A percentile compares a stretch with the other conserved stretches of the same genome.
These are phyloP conservation scores for Candida piceae DNA, from an alignment of 805 yeast species.

Conservation along the genomic window DNA sequence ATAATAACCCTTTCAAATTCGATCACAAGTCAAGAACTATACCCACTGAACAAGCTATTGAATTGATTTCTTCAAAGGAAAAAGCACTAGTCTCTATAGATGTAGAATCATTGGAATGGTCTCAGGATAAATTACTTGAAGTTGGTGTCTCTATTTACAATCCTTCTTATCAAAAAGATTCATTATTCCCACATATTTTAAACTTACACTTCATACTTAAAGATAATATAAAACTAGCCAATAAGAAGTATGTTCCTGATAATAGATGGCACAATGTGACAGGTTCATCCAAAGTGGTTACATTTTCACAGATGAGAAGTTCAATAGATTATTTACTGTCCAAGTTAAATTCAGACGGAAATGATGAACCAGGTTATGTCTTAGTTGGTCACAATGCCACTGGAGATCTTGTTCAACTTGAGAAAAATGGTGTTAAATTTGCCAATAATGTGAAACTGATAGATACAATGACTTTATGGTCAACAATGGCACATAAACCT, in stretches of 20 bases:
- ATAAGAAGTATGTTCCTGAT: conserved; percentile 26
- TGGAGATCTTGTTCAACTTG: conserved; percentile 23
- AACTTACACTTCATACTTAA: conserved; percentile 25
- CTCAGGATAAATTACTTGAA: conserved; percentile 19
- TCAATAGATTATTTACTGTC: conserved; percentile 9
- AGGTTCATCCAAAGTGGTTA: conserved; percentile 23
- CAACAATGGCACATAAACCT: conserved; percentile 12
- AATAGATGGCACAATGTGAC: conserved; percentile 23
- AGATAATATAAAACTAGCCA: conserved; percentile 16
- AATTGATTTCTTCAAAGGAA: conserved; percentile 16
- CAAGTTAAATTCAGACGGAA: not conserved
- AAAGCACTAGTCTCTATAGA: conserved; percentile 25
- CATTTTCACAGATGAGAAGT: conserved; percentile 7
- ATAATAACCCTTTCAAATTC: too few species aligned
- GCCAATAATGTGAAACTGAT: conserved; percentile 20
- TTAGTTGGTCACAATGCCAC: conserved; percentile 28
- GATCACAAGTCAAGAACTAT: conserved; percentile 7
- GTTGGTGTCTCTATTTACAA: conserved; percentile 28
- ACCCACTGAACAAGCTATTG: conserved; percentile 22
- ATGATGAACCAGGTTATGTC: conserved; percentile 1
- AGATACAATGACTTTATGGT: conserved; percentile 27
- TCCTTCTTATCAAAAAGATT: conserved; percentile 24
- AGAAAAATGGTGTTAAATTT: conserved; percentile 11
- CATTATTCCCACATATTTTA: conserved; percentile 28
- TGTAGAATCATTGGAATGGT: conserved; percentile 21